A percentile compares a stretch with the other conserved stretches of the same genome.
Evolutionary conservation across 345 rosid genomes (phyloP).

Genomic region (Syzygium aromaticum): DNA sequence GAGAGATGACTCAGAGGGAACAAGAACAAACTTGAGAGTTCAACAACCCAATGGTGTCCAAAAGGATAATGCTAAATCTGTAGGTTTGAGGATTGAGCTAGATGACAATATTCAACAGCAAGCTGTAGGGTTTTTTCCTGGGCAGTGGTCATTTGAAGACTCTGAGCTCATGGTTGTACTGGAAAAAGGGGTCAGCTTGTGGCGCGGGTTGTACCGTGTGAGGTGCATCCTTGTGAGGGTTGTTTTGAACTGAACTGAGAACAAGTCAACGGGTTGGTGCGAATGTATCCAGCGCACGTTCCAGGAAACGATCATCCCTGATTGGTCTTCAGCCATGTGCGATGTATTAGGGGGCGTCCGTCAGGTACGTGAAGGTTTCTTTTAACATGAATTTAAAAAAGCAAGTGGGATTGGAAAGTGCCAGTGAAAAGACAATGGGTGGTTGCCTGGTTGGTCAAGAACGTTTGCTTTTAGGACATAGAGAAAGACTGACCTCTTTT

Average conservation of each 20-base stretch:
- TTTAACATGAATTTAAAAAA: neutral
- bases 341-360: neutral
- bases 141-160: neutral
- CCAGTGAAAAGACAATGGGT: neutral
- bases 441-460: neutral
- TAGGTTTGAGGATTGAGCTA: neutral
- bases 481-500: neutral
- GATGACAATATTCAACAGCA: neutral
- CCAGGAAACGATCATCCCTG: neutral
- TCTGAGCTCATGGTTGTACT: neutral
- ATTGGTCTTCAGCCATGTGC: neutral
- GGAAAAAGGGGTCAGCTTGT: neutral
- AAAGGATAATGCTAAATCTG: neutral
- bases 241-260: neutral
- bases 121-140: neutral
- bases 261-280: neutral
- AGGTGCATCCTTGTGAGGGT: neutral
- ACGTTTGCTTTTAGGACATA: neutral
- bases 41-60: neutral
- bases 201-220: neutral
- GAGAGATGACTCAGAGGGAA: neutral
- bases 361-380: neutral
- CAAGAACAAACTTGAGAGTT: neutral
- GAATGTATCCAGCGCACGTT: neutral
- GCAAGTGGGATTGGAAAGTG: neutral